These are phyloP conservation scores for Scutellaria minor DNA, from an alignment of 257 asterid genomes.

Conservation along the genomic window DNA sequence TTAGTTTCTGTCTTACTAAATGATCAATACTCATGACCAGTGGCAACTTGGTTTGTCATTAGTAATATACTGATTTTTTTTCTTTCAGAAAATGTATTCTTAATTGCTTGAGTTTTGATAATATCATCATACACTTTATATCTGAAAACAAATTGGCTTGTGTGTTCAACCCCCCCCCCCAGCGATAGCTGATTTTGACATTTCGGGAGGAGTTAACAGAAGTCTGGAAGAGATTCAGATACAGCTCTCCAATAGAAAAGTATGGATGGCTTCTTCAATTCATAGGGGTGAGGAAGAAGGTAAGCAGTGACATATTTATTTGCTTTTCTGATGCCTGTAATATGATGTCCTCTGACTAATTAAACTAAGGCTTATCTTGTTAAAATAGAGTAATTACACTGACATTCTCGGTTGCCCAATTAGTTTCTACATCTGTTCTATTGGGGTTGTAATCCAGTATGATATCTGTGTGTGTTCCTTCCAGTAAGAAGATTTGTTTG, in stretches of 20 bases:
- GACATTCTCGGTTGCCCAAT: background rate
- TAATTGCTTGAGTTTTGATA: slow-evolving; percentile 25
- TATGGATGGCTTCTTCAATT: slow-evolving; percentile 96
- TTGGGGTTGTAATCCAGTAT: slow-evolving; percentile 6
- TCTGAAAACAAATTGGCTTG: slow-evolving; percentile 13
- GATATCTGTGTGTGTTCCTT: slow-evolving; percentile 11
- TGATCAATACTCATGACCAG: background rate
- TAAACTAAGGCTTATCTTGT: slow-evolving; percentile 15
- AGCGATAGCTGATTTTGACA: slow-evolving; percentile 57
- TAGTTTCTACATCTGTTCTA: background rate
- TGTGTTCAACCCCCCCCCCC: background rate
- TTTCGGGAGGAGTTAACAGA: slow-evolving; percentile 43
- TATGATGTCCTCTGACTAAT: slow-evolving; percentile 10
- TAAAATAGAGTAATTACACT: slow-evolving; percentile 13
- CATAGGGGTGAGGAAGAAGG: slow-evolving; percentile 91
- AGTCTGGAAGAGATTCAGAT: slow-evolving; percentile 54
- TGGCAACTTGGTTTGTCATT: slow-evolving; percentile 14
- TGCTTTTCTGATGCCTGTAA: slow-evolving; percentile 16
- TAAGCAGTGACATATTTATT: slow-evolving; percentile 34
- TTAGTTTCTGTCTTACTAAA: slow-evolving; percentile 1
- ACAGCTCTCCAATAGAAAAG: slow-evolving; percentile 63
- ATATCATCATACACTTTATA: slow-evolving; percentile 8
- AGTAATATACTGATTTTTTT: slow-evolving; percentile 4
- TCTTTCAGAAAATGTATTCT: background rate
- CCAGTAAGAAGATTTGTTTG: background rate